A percentile compares a stretch with the other conserved stretches of the same genome.
phyloP scores from a whole-genome alignment of 1,139 yeast species.

The Wickerhamomyces sp. region DNA sequence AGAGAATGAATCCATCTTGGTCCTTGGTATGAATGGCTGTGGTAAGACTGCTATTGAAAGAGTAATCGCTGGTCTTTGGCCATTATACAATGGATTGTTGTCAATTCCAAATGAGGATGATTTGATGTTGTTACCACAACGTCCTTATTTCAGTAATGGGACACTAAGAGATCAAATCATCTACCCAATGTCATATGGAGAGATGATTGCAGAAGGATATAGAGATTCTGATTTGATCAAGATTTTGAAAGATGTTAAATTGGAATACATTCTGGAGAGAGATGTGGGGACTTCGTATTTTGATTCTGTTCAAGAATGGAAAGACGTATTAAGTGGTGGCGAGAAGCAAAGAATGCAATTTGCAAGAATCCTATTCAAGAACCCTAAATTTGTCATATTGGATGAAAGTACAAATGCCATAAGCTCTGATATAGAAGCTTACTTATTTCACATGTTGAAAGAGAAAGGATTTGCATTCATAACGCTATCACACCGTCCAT shows the following conservation, averaged over 20 bases:
- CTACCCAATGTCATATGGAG: constrained; percentile 75
- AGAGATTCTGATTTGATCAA: constrained; percentile 66
- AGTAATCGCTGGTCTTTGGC: constrained; percentile 88
- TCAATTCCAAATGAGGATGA: constrained; percentile 76
- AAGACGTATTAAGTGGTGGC: constrained; percentile 89
- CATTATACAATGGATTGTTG: constrained; percentile 74
- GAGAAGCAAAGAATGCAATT: constrained; percentile 90
- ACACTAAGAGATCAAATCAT: constrained; percentile 84
- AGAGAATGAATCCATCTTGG: constrained; percentile 64
- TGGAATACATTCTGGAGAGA: constrained; percentile 67
- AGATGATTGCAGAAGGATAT: constrained; percentile 69
- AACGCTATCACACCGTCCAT: constrained; percentile 82
- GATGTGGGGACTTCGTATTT: constrained; percentile 31
- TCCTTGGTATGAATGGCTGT: constrained; percentile 83
- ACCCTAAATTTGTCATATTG: constrained; percentile 75
- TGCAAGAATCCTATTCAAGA: constrained; percentile 79
- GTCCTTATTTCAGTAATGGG: constrained; percentile 73
- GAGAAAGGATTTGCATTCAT: constrained; percentile 69
- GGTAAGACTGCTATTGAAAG: constrained; percentile 89
- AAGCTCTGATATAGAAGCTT: constrained; percentile 86
- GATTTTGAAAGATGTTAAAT: constrained; percentile 68
- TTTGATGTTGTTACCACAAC: constrained; percentile 74
- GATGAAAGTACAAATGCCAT: constrained; percentile 96
- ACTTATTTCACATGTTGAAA: constrained; percentile 72
- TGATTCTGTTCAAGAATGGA: constrained; percentile 67